Conservation (phyloP, 768 basidiomycete genomes). For the Suillus placidus region DNA sequence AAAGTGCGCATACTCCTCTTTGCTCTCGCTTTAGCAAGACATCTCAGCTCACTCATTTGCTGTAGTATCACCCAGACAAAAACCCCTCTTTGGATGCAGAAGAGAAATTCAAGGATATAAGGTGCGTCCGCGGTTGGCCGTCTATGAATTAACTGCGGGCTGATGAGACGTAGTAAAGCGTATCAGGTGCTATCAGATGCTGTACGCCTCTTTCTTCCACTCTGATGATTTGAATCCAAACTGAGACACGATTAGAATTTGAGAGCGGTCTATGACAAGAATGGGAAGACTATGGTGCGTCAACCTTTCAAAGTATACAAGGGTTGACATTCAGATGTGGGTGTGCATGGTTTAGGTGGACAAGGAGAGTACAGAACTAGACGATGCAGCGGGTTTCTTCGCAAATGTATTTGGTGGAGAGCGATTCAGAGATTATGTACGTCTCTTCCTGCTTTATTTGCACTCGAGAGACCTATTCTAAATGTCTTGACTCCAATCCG, state of each 20-base stretch:
- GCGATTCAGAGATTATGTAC: constrained; percentile 84
- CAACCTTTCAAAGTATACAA: constrained; percentile 12
- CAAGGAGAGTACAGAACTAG: constrained; percentile 81
- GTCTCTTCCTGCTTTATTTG: constrained; percentile 33
- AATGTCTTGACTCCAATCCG: constrained; percentile 4
- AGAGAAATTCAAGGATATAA: constrained; percentile 96
- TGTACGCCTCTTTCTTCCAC: constrained; percentile 45
- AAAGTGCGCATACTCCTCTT: constrained; percentile 57
- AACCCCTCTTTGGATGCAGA: constrained; percentile 92
- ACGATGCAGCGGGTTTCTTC: constrained; percentile 94
- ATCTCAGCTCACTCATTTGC: neutral
- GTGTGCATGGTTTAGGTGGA: constrained; percentile 50
- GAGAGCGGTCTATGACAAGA: constrained; percentile 90
- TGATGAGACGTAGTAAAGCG: constrained; percentile 69
- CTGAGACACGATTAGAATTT: constrained; percentile 54
- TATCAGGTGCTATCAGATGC: constrained; percentile 90
- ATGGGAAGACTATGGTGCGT: constrained; percentile 86
- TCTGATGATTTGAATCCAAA: neutral
- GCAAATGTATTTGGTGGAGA: constrained; percentile 96
- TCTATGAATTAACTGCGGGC: constrained; percentile 14
- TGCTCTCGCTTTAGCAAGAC: neutral
- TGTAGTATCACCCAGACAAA: constrained; percentile 93
- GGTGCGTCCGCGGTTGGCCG: constrained; percentile 45
- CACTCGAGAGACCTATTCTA: constrained; percentile 1
- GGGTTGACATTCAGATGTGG: constrained; percentile 11